A percentile compares a stretch with the other conserved stretches of the same genome.
These are phyloP conservation scores for Ophiorrhiza pumila DNA, from an alignment of 257 asterid genomes.

Conservation along the genomic window DNA sequence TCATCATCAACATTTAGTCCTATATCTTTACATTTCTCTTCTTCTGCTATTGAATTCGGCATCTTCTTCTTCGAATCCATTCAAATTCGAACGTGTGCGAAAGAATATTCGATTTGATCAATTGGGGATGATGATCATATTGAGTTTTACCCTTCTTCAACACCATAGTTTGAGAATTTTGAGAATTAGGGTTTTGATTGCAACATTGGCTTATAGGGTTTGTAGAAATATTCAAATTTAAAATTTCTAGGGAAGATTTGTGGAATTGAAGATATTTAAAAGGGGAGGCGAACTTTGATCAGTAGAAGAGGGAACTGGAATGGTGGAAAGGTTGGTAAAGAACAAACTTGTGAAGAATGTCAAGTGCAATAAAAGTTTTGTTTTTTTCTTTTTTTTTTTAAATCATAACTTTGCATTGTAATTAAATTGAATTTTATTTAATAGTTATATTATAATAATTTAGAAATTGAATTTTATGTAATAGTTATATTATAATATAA, in stretches of 20 bases:
- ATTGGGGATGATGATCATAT: conserved; percentile 8
- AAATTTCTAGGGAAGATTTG: not conserved
- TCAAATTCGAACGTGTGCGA: not conserved
- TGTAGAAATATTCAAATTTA: not conserved
- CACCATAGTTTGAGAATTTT: conserved; percentile 21
- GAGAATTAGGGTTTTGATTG: conserved; percentile 26
- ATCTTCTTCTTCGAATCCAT: conserved; percentile 23
- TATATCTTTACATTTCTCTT: conserved; percentile 6
- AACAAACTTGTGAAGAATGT: too few species aligned
- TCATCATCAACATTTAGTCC: conserved; percentile 18
- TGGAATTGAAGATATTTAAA: not conserved
- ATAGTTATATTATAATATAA: too few species aligned
- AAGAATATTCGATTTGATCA: conserved; percentile 4
- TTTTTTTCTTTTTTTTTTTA: too few species aligned
- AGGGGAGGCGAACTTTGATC: not conserved
- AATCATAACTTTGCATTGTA: too few species aligned
- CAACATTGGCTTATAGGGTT: conserved; percentile 1
- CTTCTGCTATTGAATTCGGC: conserved; percentile 16
- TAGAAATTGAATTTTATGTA: too few species aligned
- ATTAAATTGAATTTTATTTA: too few species aligned
- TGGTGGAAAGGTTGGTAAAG: not conserved
- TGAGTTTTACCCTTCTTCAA: conserved; percentile 15
- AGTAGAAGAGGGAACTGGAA: conserved; percentile 8
- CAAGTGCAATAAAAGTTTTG: too few species aligned
- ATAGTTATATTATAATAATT: too few species aligned